Evolutionary conservation across 1,284 basidiomycete genomes (phyloP).

Genomic region (Tilletia horrida): DNA sequence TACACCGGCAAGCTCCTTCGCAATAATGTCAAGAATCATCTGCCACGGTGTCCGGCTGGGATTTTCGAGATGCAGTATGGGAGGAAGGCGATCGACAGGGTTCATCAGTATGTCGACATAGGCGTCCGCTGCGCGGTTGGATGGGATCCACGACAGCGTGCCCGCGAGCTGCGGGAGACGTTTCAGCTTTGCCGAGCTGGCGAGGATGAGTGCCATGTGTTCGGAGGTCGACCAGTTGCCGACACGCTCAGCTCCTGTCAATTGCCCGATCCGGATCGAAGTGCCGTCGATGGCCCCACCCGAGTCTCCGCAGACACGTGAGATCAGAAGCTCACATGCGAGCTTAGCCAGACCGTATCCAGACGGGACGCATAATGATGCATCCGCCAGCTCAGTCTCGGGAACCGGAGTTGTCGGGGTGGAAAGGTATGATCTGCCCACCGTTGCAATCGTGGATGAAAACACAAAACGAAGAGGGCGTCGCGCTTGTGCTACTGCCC

Average conservation of each 20-base stretch:
- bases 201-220: slow-evolving; percentile 1
- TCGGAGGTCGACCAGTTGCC: slow-evolving; percentile 5
- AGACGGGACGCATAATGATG: background rate
- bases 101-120: background rate
- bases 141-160: background rate
- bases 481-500: background rate
- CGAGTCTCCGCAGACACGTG: background rate
- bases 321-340: background rate
- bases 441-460: background rate
- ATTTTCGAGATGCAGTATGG: background rate
- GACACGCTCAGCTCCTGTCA: background rate
- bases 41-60: background rate
- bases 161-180: background rate
- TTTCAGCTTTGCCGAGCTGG: background rate
- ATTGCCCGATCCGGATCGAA: slow-evolving; percentile 15
- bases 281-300: background rate
- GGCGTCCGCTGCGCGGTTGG: background rate
- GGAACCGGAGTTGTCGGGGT: background rate
- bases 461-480: background rate
- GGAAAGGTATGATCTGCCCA: background rate
- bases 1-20: background rate
- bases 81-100: background rate
- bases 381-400: background rate
- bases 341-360: background rate
- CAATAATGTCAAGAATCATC: background rate